Evolutionary conservation across 1,139 yeast genomes (phyloP).

Genomic region (Magnusiomyces fungicola): DNA sequence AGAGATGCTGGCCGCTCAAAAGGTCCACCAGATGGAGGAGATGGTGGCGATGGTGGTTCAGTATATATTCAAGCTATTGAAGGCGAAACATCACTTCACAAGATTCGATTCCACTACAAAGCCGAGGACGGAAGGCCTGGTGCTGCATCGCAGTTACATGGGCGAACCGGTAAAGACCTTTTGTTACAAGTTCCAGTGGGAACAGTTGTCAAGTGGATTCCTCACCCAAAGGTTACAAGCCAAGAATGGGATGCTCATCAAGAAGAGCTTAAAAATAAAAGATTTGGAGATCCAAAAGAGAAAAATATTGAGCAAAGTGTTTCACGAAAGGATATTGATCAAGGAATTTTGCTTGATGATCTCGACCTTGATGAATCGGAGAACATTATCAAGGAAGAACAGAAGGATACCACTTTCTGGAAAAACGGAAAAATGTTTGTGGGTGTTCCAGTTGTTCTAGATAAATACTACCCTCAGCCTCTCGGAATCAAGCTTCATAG

Average conservation of each 20-base stretch:
- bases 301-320: slow-evolving; percentile 17
- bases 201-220: slow-evolving; percentile 78
- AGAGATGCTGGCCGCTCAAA: slow-evolving; percentile 75
- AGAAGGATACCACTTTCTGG: slow-evolving; percentile 17
- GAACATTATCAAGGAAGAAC: slow-evolving; percentile 10
- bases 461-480: slow-evolving; percentile 9
- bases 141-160: slow-evolving; percentile 70
- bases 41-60: slow-evolving; percentile 92
- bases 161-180: slow-evolving; percentile 71
- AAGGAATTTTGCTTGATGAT: not conserved
- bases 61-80: slow-evolving; percentile 74
- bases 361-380: not conserved
- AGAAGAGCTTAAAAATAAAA: not conserved
- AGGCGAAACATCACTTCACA: slow-evolving; percentile 56
- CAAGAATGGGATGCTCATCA: slow-evolving; percentile 6
- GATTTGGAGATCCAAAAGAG: too few relatives aligned
- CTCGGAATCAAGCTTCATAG: slow-evolving; percentile 44
- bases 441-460: slow-evolving; percentile 14
- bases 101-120: slow-evolving; percentile 54
- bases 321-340: slow-evolving; percentile 9
- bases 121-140: slow-evolving; percentile 74
- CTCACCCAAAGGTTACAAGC: slow-evolving; percentile 47
- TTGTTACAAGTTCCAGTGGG: slow-evolving; percentile 87
- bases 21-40: slow-evolving; percentile 98
- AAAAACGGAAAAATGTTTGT: slow-evolving; percentile 13